Base-by-base conservation (phyloP, 352 stramenopile genomes). In the Nannochloropsis limnetica region DNA sequence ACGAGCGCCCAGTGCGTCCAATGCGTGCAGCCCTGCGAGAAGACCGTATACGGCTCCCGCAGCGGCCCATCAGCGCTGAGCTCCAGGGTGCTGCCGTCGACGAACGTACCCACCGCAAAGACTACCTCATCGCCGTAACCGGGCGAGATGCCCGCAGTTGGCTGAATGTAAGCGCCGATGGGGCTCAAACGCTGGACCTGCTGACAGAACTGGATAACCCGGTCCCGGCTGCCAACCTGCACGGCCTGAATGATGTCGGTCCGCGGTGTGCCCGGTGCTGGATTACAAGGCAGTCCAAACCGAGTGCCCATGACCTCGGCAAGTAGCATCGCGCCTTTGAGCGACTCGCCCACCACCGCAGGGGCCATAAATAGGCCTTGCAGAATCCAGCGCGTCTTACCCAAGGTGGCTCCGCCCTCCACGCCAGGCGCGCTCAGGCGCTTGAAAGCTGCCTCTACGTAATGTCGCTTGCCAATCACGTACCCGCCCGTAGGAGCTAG, bases 211-310 rank as follows among this genome's bases (percentile, higher is more conserved):
- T 45, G 68, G 22, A 87, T 25, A 8, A 89, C 68, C 22, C 68
- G 54, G 20, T 87, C 80, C 5, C 85, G 81, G 43, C 79, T 80
- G 4, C 86, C 85, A 20, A 88, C 83, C 67, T 84, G 25, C 61
- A 88, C 67, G 15, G 85, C 86, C 83, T 88, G 86, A 45, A 88
- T 87, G 49, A 88, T 88, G 29, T 88, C 86, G 17, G 86, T 88
- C 6, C 86, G 83, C 6, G 79, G 43, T 8, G 49, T 79, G 37
- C 81, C 79, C 15, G 68, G 61, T 4, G 54, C 68, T 67, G 83
- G 83, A 54, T 85, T 82, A 22, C 83, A 85, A 49, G 43, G 29
- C 1, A 80, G 80, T 81, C 81, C 81, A 23, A 85, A 61, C 22
- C 23, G 8, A 44, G n/a, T 86, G 23, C 49, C 23, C 43, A 85